Conservation (phyloP, 2,329 filamentous ascomycete species). For the Neonectria neomacrospora region DNA sequence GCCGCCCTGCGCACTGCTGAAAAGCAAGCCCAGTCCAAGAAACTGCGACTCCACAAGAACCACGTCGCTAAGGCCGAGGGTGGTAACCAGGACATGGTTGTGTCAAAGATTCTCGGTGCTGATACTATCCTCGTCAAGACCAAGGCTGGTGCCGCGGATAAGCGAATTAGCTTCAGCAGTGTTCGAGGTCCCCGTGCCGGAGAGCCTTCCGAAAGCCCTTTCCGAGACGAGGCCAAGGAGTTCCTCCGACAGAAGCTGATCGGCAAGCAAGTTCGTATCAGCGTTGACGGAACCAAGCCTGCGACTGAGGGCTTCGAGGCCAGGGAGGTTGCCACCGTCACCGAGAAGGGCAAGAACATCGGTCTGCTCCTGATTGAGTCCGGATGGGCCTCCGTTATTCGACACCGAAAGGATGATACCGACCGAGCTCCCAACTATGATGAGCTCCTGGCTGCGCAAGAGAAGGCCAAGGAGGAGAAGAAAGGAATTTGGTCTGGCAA, state of each 20-base stretch:
- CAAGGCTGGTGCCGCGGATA: conserved; percentile 83
- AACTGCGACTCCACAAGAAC: conserved; percentile 83
- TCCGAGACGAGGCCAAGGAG: conserved; percentile 94
- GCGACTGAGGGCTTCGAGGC: conserved; percentile 92
- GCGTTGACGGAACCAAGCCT: conserved; percentile 89
- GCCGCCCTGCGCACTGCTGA: conserved; percentile 85
- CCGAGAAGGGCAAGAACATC: conserved; percentile 86
- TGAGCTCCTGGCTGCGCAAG: conserved; percentile 82
- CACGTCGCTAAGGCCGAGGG: conserved; percentile 77
- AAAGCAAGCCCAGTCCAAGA: conserved; percentile 81
- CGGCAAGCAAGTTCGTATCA: conserved; percentile 92
- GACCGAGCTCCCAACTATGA: conserved; percentile 96
- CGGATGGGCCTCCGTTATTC: conserved; percentile 92
- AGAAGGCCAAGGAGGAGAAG: conserved; percentile 83
- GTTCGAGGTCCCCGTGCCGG: conserved; percentile 90
- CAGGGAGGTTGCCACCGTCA: conserved; percentile 91
- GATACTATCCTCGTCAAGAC: conserved; percentile 89
- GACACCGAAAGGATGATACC: conserved; percentile 93
- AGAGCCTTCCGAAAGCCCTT: conserved; percentile 88
- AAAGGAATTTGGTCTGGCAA: conserved; percentile 98
- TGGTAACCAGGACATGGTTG: conserved; percentile 80
- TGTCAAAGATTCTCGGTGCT: conserved; percentile 86
- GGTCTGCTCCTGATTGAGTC: conserved; percentile 88
- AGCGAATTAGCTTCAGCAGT: conserved; percentile 91
- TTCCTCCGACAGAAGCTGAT: conserved; percentile 94